Evolutionary conservation across 2,329 filamentous ascomycete species (phyloP), one percentile per base, ranked within the genome.

Genomic region (Drechslerella coelobrocha): DNA sequence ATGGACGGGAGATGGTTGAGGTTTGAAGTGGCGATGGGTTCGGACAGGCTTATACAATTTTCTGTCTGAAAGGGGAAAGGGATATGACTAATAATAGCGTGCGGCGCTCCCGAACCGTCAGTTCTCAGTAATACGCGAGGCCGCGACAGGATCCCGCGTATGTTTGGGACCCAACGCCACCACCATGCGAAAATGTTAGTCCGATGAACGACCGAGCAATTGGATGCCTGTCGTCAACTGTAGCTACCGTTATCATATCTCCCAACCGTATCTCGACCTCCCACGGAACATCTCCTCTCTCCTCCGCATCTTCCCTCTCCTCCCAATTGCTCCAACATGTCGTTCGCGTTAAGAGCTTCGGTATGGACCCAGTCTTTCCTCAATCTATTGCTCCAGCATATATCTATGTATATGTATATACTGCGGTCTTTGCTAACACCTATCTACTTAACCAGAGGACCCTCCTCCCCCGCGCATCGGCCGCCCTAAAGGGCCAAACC

Each of bases 331-430:
- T 71, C 27, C 59, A 63, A 54, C 59, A 71, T 71, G 66, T 71
- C 66, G 66, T 71, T 71, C 66, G 66, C 59, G 61, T 51, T 71
- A 60, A 34, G 66, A 54, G 66, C 59, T 55, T 71, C 66, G 66
- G 66, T 71, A 71, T 53, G 63, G 23, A 23, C 17, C 29, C 21
- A 26, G 21, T 19, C 23, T 26, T 26, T n/a, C 24, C 21, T 12
- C 34, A n/a, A 39, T 14, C 34, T 14, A n/a, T n/a, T n/a, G 34
- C 17, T 45, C 14, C 19, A n/a, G 2, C 8, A 6, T 10, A 7
- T 45, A 19, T 23, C 17, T 2, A 19, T 21, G n/a, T n/a, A n/a
- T n/a, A n/a, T n/a, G n/a, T n/a, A n/a, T n/a, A n/a, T n/a, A n/a
- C 41, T 17, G 10, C 14, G 9, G 41, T 3, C 9, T 19, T 14